Evolutionary conservation across 331 rosid species (phyloP).

Genomic region (Acacia concinna): DNA sequence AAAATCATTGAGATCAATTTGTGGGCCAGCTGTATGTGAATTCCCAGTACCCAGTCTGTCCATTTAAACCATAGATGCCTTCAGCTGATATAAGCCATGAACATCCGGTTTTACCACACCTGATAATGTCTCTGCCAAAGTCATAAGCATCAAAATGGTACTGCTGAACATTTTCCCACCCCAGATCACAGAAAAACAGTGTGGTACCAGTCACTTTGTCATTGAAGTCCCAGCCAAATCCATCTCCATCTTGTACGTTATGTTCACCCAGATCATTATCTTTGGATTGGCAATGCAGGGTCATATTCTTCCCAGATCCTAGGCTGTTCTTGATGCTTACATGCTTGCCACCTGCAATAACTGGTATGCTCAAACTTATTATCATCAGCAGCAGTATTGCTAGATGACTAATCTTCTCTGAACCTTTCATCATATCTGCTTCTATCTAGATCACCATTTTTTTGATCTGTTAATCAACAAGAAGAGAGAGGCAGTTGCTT

Average conservation of each 20-base stretch:
- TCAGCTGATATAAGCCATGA: conserved; percentile 41
- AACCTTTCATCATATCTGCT: conserved; percentile 18
- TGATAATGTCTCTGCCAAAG: conserved; percentile 29
- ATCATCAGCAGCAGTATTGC: conserved; percentile 21
- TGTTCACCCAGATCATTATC: conserved; percentile 41
- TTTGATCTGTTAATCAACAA: background rate
- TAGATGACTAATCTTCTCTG: conserved; percentile 7
- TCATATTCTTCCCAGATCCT: conserved; percentile 48
- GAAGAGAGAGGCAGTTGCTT: background rate
- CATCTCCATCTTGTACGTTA: conserved; percentile 28
- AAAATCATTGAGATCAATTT: background rate
- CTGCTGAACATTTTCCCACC: conserved; percentile 28
- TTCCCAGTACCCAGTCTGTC: conserved; percentile 40
- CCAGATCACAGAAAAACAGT: conserved; percentile 43
- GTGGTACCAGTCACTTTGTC: conserved; percentile 33
- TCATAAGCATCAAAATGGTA: conserved; percentile 36
- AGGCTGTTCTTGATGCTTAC: conserved; percentile 44
- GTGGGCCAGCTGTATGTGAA: conserved; percentile 41
- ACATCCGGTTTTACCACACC: conserved; percentile 42
- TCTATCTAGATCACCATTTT: background rate
- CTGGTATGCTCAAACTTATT: conserved; percentile 20
- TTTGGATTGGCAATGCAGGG: conserved; percentile 47
- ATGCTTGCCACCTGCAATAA: conserved; percentile 31
- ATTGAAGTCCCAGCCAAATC: conserved; percentile 37
- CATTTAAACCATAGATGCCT: conserved; percentile 45